These are phyloP conservation scores for Blepharisma undulans DNA, from an alignment of 169 alveolate species.

Conservation along the genomic window DNA sequence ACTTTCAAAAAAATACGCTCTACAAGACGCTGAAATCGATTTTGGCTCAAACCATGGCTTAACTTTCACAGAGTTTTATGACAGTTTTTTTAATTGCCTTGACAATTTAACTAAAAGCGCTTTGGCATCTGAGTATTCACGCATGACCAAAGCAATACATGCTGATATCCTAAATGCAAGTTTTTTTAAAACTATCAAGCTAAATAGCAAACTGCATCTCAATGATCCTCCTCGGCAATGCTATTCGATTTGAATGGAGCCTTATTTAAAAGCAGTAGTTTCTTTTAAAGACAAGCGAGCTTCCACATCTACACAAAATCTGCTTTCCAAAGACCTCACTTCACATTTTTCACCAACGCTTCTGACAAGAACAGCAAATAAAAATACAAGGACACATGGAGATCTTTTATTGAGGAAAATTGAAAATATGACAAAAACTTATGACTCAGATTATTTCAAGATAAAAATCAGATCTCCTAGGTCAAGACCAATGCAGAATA, in stretches of 20 bases:
- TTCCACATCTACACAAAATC: background rate
- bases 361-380: background rate
- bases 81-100: background rate
- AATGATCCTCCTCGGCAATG: background rate
- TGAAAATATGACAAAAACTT: background rate
- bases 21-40: background rate
- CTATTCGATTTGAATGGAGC: background rate
- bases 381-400: background rate
- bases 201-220: background rate
- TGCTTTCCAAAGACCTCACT: background rate
- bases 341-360: background rate
- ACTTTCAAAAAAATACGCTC: background rate
- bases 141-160: background rate
- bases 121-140: background rate
- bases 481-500: background rate
- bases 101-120: background rate
- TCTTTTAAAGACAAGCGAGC: background rate
- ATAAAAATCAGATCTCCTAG: background rate
- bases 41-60: background rate
- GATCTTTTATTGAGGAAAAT: background rate
- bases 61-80: background rate
- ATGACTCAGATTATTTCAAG: background rate
- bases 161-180: background rate
- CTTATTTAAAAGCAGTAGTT: background rate
- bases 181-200: background rate